Base-by-base conservation (phyloP, 2,329 filamentous ascomycete genomes). In the Cladosporium sphaerospermum region DNA sequence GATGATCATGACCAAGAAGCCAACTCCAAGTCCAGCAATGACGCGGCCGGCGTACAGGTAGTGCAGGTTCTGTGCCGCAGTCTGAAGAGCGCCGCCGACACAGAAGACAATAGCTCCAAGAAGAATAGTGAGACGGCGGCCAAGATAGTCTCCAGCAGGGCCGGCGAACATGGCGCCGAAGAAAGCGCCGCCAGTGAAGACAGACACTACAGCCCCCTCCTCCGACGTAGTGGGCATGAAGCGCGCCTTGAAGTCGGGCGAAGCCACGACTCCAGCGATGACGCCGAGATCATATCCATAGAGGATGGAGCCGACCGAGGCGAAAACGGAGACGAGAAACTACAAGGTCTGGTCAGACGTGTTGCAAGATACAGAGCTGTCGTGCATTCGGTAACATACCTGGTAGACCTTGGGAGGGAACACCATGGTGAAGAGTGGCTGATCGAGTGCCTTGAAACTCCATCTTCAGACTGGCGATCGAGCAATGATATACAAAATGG, bases 171-270 rank as follows among this genome's bases (percentile, higher is more conserved):
- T 73, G 23, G 86, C 82, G 8, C 86, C 86, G 58, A 86, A 79
- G 70, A 89, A 89, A 18, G 86, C 86, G 42, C 87, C 82, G 2
- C 78, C 85, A 0, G 88, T 92, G 67, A 92, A 91, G 55, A 90
- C 77, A 1, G 85, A 87, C 1, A 91, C 87, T 0, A 89, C 84
- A 3, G 85, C 80, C 50, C 85, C 86, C 36, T 58, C 66, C 51
- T 76, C 69, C 57, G 71, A 64, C 8, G 64, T 55, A 31, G 56
- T 66, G 0, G 74, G 70, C 0, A 70, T 63, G 65, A 77, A 77
- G 11, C 66, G 64, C 46, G 55, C 43, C 2, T 59, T 63, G 63
- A 77, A 77, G 23, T 72, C 69, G n/a, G 67, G 54, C 9, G 69
- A 72, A 4, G 70, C 69, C 53, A 82, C 76, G 46, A 78, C 79